Conservation (phyloP, 306 rosid genomes). For the Vigna hirtella region DNA sequence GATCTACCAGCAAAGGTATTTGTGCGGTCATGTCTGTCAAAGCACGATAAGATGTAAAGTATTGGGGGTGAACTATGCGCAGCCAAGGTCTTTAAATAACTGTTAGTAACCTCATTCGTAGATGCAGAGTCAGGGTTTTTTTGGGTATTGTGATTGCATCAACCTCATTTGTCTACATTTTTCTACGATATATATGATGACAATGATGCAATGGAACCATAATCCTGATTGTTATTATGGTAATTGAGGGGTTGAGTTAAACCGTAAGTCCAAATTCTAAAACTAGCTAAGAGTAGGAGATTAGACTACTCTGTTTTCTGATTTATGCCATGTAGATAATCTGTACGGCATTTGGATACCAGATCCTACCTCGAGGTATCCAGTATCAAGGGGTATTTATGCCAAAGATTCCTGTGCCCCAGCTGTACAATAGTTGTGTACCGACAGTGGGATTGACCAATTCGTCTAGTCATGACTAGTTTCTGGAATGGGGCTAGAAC, state of each 20-base stretch:
- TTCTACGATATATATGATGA: neutral
- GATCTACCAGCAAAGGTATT: neutral
- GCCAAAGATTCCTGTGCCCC: neutral
- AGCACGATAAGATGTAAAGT: neutral
- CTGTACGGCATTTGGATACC: neutral
- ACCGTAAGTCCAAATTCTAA: neutral
- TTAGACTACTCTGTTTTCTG: neutral
- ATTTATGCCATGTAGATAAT: neutral
- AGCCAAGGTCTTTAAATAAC: neutral
- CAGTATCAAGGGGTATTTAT: conserved; percentile 4
- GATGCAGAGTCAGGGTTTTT: neutral
- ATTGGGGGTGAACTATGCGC: neutral
- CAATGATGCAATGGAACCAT: neutral
- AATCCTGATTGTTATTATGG: no score
- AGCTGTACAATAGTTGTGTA: neutral
- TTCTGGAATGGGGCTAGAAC: neutral
- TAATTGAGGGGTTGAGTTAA: no score
- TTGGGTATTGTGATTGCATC: neutral
- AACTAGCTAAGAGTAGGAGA: neutral
- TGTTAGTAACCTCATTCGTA: neutral
- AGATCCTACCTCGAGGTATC: neutral
- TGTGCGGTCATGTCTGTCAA: neutral
- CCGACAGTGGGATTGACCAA: neutral
- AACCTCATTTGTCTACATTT: neutral
- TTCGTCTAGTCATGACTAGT: neutral